phyloP scores from a whole-genome alignment of 73 alveolate species.

The Paramecium biaurelia region DNA sequence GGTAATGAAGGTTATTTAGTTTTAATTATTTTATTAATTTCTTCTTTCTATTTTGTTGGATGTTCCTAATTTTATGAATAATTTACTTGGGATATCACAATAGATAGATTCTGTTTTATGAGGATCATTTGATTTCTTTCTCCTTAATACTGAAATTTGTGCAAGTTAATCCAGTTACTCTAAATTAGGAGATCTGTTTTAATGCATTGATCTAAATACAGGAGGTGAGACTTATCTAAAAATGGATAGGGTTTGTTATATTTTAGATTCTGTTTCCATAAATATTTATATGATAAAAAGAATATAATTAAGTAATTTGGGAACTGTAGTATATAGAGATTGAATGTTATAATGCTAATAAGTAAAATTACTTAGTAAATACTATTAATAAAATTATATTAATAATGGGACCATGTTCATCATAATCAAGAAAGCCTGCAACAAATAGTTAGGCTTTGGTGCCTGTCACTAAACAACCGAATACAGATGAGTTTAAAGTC shows the following conservation, averaged over 20 bases:
- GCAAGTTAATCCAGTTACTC: not conserved
- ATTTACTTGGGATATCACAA: not conserved
- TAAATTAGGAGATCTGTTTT: not conserved
- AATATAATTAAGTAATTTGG: not conserved
- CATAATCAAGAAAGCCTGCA: not conserved
- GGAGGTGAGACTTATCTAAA: slow-evolving; percentile 6
- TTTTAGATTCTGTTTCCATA: not conserved
- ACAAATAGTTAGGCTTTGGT: not conserved
- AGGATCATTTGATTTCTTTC: not conserved
- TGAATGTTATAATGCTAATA: not conserved
- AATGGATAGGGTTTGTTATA: not conserved
- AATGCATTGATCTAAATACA: not conserved
- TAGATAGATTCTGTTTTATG: not conserved
- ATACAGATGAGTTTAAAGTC: not conserved
- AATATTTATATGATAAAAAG: not conserved
- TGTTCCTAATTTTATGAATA: not conserved
- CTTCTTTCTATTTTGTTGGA: not conserved
- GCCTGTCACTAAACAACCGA: not conserved
- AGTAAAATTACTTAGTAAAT: not conserved
- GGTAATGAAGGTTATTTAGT: slow-evolving; percentile 45
- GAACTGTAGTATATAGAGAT: not conserved
- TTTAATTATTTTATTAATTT: not conserved
- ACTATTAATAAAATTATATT: not conserved
- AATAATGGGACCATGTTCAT: slow-evolving; percentile 15
- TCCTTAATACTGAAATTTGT: not conserved